phyloP scores from a whole-genome alignment of 495 filamentous ascomycete genomes.

The Podospora didyma region DNA sequence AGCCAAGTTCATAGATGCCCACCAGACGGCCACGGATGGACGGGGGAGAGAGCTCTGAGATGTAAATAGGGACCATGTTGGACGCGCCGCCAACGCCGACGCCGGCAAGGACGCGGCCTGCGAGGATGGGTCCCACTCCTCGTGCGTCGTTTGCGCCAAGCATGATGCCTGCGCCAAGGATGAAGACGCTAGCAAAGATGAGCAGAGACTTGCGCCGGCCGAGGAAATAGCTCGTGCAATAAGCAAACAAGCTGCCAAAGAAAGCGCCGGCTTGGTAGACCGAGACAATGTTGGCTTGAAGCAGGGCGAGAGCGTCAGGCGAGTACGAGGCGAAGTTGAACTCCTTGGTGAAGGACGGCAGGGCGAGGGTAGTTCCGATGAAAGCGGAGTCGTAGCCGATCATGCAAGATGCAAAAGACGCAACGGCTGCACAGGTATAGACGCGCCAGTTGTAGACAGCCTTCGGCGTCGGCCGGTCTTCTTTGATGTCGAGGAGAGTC shows the following conservation, averaged over 20 bases:
- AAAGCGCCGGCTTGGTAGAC: slow-evolving; percentile 67
- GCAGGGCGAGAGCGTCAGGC: slow-evolving; percentile 36
- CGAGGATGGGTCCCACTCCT: slow-evolving; percentile 59
- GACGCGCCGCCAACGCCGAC: slow-evolving; percentile 50
- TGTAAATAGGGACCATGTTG: slow-evolving; percentile 55
- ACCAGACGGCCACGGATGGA: slow-evolving; percentile 52
- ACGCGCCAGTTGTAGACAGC: slow-evolving; percentile 75
- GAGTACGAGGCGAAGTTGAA: slow-evolving; percentile 50
- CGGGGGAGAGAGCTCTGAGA: slow-evolving; percentile 53
- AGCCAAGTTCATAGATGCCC: slow-evolving; percentile 68
- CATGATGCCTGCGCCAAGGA: slow-evolving; percentile 61
- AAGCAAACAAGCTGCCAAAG: slow-evolving; percentile 62
- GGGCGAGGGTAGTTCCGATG: slow-evolving; percentile 64
- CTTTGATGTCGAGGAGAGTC: slow-evolving; percentile 55
- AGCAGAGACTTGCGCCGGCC: slow-evolving; percentile 55
- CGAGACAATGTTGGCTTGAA: slow-evolving; percentile 65
- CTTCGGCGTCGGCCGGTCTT: slow-evolving; percentile 61
- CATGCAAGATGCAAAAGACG: slow-evolving; percentile 67
- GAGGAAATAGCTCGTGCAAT: slow-evolving; percentile 51
- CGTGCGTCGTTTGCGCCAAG: slow-evolving; percentile 52
- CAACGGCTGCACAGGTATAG: slow-evolving; percentile 57
- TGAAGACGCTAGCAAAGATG: slow-evolving; percentile 53
- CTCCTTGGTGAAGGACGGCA: slow-evolving; percentile 55
- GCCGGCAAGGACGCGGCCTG: slow-evolving; percentile 50
- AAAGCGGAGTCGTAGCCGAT: slow-evolving; percentile 71